These are phyloP conservation scores for Pichia occidentalis DNA, from an alignment of 805 yeast genomes.

Conservation along the genomic window DNA sequence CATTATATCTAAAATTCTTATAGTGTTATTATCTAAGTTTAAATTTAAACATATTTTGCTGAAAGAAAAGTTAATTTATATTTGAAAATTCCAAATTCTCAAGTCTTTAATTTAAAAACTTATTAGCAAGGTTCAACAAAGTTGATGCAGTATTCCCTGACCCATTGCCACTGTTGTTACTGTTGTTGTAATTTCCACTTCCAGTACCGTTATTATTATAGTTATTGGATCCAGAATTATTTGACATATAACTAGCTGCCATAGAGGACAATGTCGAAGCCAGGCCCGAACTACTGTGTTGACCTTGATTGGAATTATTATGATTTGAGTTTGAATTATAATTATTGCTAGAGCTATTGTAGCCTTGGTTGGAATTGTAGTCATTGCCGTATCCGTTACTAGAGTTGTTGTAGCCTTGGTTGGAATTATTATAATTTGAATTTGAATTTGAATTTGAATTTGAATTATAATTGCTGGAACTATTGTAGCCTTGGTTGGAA, in stretches of 20 bases:
- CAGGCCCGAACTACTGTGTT: slow-evolving; percentile 4
- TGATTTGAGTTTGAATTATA: neutral
- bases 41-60: too few relatives aligned
- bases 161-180: slow-evolving; percentile 3
- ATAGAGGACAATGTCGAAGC: slow-evolving; percentile 4
- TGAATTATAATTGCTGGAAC: neutral
- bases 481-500: slow-evolving; percentile 2
- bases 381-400: neutral
- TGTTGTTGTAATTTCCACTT: slow-evolving; percentile 1
- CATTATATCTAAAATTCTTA: too few relatives aligned
- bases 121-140: slow-evolving; percentile 13
- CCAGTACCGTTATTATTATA: slow-evolving; percentile 2
- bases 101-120: slow-evolving; percentile 11
- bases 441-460: slow-evolving; percentile 10
- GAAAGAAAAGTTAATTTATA: too few relatives aligned
- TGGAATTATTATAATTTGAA: too few relatives aligned
- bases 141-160: slow-evolving; percentile 5
- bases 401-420: slow-evolving; percentile 1
- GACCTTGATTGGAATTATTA: neutral
- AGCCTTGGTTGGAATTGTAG: neutral
- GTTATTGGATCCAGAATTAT: neutral
- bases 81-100: too few relatives aligned
- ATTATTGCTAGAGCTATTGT: neutral
- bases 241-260: slow-evolving; percentile 4
- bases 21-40: too few relatives aligned